These are phyloP conservation scores for Colletotrichum cuscutae DNA, from an alignment of 2,329 filamentous ascomycete species.

Conservation along the genomic window DNA sequence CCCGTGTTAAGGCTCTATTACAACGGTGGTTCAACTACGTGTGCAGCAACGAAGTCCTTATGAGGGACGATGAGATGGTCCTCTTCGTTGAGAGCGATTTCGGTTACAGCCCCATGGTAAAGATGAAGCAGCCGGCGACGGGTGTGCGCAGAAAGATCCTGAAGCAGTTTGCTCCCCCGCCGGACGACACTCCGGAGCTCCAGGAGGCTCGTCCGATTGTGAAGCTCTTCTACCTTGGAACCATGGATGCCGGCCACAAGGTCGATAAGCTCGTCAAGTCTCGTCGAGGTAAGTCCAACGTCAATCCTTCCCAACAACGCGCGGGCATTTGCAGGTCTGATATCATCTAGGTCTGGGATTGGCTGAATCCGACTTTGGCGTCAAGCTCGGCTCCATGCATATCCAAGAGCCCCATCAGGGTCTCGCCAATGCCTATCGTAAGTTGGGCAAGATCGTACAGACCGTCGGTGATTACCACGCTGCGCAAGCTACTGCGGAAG, in stretches of 20 bases:
- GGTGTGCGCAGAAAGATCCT: conserved; percentile 94
- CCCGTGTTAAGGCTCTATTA: conserved; percentile 85
- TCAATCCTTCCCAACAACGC: neutral
- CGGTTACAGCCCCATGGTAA: conserved; percentile 94
- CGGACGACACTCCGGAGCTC: conserved; percentile 95
- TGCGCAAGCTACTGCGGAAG: conserved; percentile 95
- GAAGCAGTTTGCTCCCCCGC: conserved; percentile 97
- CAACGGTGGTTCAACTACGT: conserved; percentile 97
- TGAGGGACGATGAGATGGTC: conserved; percentile 96
- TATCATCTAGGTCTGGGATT: conserved; percentile 80
- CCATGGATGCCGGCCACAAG: conserved; percentile 98
- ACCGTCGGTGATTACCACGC: conserved; percentile 95
- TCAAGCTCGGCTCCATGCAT: conserved; percentile 87
- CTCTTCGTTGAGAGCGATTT: conserved; percentile 99
- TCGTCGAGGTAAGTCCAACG: conserved; percentile 76
- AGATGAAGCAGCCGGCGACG: conserved; percentile 96
- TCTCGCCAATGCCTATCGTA: conserved; percentile 89
- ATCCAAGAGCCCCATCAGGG: conserved; percentile 92
- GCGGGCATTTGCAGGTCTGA: conserved; percentile 35
- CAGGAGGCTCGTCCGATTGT: conserved; percentile 89
- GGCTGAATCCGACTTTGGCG: conserved; percentile 91
- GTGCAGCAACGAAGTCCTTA: conserved; percentile 90
- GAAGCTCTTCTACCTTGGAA: conserved; percentile 93
- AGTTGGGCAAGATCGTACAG: conserved; percentile 93
- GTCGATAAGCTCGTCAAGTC: conserved; percentile 94